A percentile compares a stretch with the other conserved stretches of the same genome.
Evolutionary conservation across 2,329 filamentous ascomycete genomes (phyloP).

Genomic region (Aureobasidium sp.): DNA sequence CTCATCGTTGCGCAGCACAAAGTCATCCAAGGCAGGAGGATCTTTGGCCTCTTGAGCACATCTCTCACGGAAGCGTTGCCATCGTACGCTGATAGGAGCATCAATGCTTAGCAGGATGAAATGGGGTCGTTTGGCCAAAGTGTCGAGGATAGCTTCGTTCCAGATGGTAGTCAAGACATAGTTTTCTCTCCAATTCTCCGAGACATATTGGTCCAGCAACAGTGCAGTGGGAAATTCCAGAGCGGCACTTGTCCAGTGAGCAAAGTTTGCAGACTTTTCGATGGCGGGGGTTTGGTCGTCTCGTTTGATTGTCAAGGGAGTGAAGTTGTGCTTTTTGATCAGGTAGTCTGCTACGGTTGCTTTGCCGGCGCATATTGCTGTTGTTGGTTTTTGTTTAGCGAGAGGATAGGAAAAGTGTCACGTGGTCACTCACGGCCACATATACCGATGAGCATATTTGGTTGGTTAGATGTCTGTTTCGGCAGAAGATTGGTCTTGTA

Average conservation of each 20-base stretch:
- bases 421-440: constrained; percentile 52
- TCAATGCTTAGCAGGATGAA: constrained; percentile 90
- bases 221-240: constrained; percentile 51
- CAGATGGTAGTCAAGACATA: constrained; percentile 83
- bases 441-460: constrained; percentile 64
- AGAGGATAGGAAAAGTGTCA: neutral
- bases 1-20: constrained; percentile 56
- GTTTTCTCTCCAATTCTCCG: constrained; percentile 68
- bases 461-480: too few relatives aligned
- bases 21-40: constrained; percentile 48
- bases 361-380: constrained; percentile 91
- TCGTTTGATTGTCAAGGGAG: constrained; percentile 53
- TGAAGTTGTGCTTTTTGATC: constrained; percentile 74
- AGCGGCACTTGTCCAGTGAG: constrained; percentile 14
- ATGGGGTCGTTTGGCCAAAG: constrained; percentile 72
- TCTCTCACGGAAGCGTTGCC: constrained; percentile 62
- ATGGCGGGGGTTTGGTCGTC: constrained; percentile 30
- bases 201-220: constrained; percentile 74
- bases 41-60: constrained; percentile 40
- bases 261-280: constrained; percentile 34
- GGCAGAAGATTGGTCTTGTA: neutral
- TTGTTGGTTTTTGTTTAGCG: neutral
- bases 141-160: constrained; percentile 63
- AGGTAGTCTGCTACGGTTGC: constrained; percentile 82
- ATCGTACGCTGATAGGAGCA: constrained; percentile 75